A percentile compares a stretch with the other conserved stretches of the same genome.
phyloP scores from a whole-genome alignment of 805 yeast species.

The Saturnispora diversa region DNA sequence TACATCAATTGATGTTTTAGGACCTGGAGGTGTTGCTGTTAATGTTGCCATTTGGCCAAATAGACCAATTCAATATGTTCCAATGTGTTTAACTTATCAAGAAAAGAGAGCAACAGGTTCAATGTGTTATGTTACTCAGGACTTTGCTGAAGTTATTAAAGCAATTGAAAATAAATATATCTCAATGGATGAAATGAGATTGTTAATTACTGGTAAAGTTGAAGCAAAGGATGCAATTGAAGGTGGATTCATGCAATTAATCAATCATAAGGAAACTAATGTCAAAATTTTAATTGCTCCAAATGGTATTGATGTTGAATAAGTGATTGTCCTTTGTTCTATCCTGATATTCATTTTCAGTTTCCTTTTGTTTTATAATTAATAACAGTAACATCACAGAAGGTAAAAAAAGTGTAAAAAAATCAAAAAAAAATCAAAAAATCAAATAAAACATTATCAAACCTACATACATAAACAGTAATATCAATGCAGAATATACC shows the following conservation, averaged over 20 bases:
- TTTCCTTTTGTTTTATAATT: neutral
- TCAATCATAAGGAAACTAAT: conserved; percentile 45
- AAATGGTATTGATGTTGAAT: conserved; percentile 22
- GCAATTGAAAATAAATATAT: conserved; percentile 44
- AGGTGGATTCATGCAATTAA: conserved; percentile 45
- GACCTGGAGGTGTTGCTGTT: conserved; percentile 49
- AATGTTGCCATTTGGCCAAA: conserved; percentile 63
- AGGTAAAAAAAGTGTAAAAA: too few relatives aligned
- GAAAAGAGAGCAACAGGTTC: conserved; percentile 54
- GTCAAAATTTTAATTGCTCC: conserved; percentile 49
- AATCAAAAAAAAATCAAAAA: too few relatives aligned
- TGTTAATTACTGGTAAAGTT: conserved; percentile 48
- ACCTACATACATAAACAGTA: neutral
- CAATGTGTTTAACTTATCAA: conserved; percentile 47
- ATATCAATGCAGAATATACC: neutral
- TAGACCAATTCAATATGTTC: conserved; percentile 39
- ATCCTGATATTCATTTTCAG: neutral
- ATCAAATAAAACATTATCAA: too few relatives aligned
- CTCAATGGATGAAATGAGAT: conserved; percentile 34
- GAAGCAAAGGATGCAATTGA: conserved; percentile 43
- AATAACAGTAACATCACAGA: neutral
- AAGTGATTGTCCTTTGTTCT: neutral
- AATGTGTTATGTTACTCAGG: conserved; percentile 50
- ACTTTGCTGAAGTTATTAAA: conserved; percentile 47
- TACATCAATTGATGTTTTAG: conserved; percentile 41